Conservation (phyloP, 2,329 filamentous ascomycete genomes). For the Simplicillium sp. region DNA sequence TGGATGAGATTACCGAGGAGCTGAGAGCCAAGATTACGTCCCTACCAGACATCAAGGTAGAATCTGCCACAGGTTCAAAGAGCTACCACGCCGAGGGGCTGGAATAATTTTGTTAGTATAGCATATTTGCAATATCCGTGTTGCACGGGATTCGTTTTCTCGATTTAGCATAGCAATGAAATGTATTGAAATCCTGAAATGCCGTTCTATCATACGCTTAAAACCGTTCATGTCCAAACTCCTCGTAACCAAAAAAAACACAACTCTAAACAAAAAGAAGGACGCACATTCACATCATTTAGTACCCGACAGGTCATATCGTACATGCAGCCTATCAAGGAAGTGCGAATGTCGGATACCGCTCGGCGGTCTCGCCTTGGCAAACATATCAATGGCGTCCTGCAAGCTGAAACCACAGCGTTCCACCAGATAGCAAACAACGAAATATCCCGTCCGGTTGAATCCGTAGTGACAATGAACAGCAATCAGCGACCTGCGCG, state of each 20-base stretch:
- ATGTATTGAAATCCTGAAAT: too few species aligned
- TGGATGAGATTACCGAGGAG: slow-evolving; percentile 68
- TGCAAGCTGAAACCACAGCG: slow-evolving; percentile 60
- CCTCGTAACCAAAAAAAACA: neutral
- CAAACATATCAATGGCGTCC: slow-evolving; percentile 73
- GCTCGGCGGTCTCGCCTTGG: slow-evolving; percentile 53
- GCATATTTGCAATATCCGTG: too few species aligned
- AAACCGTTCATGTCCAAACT: neutral
- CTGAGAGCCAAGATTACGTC: slow-evolving; percentile 44
- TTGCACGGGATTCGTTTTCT: too few species aligned
- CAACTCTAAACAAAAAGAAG: neutral
- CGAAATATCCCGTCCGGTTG: slow-evolving; percentile 86
- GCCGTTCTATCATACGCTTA: too few species aligned
- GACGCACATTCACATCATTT: slow-evolving; percentile 5
- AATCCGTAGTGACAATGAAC: slow-evolving; percentile 96
- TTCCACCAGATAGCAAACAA: slow-evolving; percentile 87
- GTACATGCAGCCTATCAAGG: slow-evolving; percentile 69
- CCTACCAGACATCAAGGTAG: too few species aligned
- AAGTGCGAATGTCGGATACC: slow-evolving; percentile 90
- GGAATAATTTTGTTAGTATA: neutral
- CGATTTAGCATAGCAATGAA: too few species aligned
- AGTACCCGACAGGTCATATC: slow-evolving; percentile 41
- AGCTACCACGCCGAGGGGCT: neutral
- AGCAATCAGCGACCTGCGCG: slow-evolving; percentile 47
- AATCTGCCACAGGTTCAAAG: too few species aligned